A percentile compares a stretch with the other conserved stretches of the same genome.
Conservation (phyloP, 371 early-diverging fungal species). For the Rhizomucor pusillus region DNA sequence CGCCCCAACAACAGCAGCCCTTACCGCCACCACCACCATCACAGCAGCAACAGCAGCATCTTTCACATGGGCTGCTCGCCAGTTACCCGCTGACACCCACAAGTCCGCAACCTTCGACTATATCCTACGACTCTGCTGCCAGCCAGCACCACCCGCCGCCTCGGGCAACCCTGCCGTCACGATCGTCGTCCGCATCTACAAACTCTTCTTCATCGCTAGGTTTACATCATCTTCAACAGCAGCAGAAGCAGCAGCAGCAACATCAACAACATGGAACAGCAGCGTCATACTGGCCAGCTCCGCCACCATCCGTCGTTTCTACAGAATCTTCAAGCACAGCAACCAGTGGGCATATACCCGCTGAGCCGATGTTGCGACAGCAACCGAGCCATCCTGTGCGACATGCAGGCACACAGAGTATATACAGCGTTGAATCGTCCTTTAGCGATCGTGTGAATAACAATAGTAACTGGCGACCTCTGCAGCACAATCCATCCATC, state of each 20-base stretch:
- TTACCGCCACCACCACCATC: slow-evolving; percentile 16
- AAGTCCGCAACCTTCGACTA: slow-evolving; percentile 28
- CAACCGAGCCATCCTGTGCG: slow-evolving; percentile 6
- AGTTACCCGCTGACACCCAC: slow-evolving; percentile 23
- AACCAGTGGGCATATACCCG: neutral
- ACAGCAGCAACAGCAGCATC: slow-evolving; percentile 10
- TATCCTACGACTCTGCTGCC: slow-evolving; percentile 3
- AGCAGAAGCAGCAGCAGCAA: slow-evolving; percentile 2
- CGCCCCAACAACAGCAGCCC: slow-evolving; percentile 6
- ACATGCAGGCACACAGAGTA: slow-evolving; percentile 13
- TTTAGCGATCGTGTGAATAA: slow-evolving; percentile 7
- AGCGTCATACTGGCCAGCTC: slow-evolving; percentile 7
- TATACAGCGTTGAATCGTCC: slow-evolving; percentile 15
- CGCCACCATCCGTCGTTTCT: slow-evolving; percentile 8
- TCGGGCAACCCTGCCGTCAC: slow-evolving; percentile 11
- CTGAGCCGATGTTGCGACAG: neutral
- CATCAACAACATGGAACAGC: no score
- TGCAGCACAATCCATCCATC: slow-evolving; percentile 11
- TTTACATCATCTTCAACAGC: slow-evolving; percentile 9
- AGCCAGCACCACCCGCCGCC: neutral
- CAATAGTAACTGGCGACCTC: slow-evolving; percentile 14
- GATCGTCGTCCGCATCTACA: slow-evolving; percentile 17
- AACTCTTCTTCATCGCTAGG: slow-evolving; percentile 1
- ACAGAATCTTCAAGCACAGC: slow-evolving; percentile 12
- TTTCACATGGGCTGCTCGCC: neutral